Percentiles rank a stretch among this genome's conserved stretches.
These are phyloP conservation scores for Lactarius sp. DNA, from an alignment of 768 basidiomycete genomes.

Conservation along the genomic window DNA sequence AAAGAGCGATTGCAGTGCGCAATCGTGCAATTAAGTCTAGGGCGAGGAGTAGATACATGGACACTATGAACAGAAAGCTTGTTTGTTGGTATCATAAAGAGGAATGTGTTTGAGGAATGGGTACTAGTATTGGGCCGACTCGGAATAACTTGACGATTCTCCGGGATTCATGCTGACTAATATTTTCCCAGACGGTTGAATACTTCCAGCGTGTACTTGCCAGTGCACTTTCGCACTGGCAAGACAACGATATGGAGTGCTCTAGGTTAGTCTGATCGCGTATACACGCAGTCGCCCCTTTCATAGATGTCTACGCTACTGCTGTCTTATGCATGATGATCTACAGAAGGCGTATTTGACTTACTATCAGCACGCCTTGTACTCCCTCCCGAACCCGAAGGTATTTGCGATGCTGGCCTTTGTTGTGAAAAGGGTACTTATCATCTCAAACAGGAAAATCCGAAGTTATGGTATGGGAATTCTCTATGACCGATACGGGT, in stretches of 20 bases:
- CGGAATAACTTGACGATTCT: no score
- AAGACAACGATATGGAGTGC: conserved; percentile 98
- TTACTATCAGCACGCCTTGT: conserved; percentile 97
- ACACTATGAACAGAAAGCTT: no score
- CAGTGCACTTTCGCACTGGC: conserved; percentile 76
- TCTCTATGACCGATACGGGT: conserved; percentile 95
- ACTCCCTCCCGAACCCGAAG: conserved; percentile 93
- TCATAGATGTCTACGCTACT: conserved; percentile 60
- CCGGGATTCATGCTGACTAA: conserved; percentile 24
- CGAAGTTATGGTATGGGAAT: conserved; percentile 99
- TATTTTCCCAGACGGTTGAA: conserved; percentile 72
- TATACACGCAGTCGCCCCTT: conserved; percentile 19
- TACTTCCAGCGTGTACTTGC: conserved; percentile 95
- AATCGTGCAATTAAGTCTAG: no score
- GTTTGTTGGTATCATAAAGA: no score
- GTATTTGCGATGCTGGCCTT: conserved; percentile 36
- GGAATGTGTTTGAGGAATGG: no score
- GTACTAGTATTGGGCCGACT: no score
- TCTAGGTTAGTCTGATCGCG: conserved; percentile 52
- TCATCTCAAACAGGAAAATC: conserved; percentile 63
- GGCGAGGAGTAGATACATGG: no score
- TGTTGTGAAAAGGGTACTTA: conserved; percentile 11
- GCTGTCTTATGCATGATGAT: conserved; percentile 99
- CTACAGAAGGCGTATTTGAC: conserved; percentile 97
- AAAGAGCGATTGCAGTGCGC: no score